Conservation (phyloP, 1,284 basidiomycete species). For the Malassezia equina region DNA sequence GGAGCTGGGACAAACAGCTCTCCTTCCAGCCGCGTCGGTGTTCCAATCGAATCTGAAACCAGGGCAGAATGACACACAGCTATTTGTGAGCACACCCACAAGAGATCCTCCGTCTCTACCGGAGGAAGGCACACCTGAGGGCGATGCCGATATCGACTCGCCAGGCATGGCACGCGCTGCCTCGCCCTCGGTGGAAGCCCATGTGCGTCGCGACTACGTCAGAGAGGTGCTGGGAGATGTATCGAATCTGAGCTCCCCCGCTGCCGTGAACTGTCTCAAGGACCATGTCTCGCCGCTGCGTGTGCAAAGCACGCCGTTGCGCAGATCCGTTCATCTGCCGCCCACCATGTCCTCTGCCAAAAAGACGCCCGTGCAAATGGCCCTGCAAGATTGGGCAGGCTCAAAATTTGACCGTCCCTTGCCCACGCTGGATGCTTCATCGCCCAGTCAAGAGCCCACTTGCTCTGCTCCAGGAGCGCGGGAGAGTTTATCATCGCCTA, state of each 20-base stretch:
- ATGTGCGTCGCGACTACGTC: background rate
- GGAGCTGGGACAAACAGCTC: background rate
- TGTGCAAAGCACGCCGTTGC: background rate
- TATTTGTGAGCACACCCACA: background rate
- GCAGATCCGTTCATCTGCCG: background rate
- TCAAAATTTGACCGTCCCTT: slow-evolving; percentile 2
- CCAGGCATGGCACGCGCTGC: slow-evolving; percentile 11
- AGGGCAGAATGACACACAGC: background rate
- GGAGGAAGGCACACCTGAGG: background rate
- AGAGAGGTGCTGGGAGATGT: slow-evolving; percentile 13
- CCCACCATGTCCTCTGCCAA: background rate
- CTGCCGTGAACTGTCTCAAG: background rate
- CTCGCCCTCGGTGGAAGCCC: background rate
- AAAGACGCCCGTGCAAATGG: slow-evolving; percentile 10
- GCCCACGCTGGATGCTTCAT: background rate
- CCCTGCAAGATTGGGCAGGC: slow-evolving; percentile 13
- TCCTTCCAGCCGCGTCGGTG: background rate
- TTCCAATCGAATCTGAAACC: background rate
- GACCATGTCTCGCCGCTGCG: background rate
- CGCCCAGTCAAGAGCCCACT: background rate
- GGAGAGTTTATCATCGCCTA: background rate
- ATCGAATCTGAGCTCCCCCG: slow-evolving; percentile 2
- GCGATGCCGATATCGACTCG: background rate
- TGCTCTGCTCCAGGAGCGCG: background rate
- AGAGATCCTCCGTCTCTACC: background rate